phyloP scores from a whole-genome alignment of 1,284 basidiomycete genomes.

The Marasmius oreades region DNA sequence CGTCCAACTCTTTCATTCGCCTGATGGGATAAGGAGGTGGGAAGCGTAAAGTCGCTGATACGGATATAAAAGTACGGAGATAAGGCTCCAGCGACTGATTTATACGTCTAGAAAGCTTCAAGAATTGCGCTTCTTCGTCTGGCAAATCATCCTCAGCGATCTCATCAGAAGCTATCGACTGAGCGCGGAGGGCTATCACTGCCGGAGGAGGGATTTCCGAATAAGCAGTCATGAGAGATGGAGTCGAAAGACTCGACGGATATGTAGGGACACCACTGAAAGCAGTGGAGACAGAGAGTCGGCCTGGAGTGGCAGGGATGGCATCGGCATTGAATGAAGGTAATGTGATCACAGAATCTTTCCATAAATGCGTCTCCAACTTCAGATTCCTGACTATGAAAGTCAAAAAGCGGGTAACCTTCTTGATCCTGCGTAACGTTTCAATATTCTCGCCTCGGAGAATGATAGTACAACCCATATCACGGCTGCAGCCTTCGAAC shows the following conservation, averaged over 20 bases:
- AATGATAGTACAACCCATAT: constrained; percentile 93
- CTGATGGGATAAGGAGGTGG: constrained; percentile 85
- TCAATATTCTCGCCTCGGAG: constrained; percentile 86
- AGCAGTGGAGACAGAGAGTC: constrained; percentile 20
- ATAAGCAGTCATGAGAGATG: constrained; percentile 27
- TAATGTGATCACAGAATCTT: constrained; percentile 85
- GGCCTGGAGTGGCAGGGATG: constrained; percentile 42
- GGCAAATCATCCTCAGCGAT: constrained; percentile 51
- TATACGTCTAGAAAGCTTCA: constrained; percentile 67
- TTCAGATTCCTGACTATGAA: constrained; percentile 92
- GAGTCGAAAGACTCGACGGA: constrained; percentile 30
- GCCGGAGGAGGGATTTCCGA: constrained; percentile 11
- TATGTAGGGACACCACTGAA: constrained; percentile 21
- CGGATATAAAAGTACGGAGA: constrained; percentile 81
- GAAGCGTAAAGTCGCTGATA: constrained; percentile 86
- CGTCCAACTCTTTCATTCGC: constrained; percentile 84
- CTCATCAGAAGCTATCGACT: constrained; percentile 21
- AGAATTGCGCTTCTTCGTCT: constrained; percentile 65
- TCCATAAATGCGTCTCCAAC: constrained; percentile 93
- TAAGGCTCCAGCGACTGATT: constrained; percentile 82
- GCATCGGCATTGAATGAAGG: constrained; percentile 67
- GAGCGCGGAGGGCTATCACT: constrained; percentile 3
- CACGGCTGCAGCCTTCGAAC: constrained; percentile 90
- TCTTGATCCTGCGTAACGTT: constrained; percentile 83
- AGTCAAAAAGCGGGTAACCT: constrained; percentile 87